Evolutionary conservation across 768 basidiomycete genomes (phyloP).

Genomic region (Hebeloma cylindrosporum): DNA sequence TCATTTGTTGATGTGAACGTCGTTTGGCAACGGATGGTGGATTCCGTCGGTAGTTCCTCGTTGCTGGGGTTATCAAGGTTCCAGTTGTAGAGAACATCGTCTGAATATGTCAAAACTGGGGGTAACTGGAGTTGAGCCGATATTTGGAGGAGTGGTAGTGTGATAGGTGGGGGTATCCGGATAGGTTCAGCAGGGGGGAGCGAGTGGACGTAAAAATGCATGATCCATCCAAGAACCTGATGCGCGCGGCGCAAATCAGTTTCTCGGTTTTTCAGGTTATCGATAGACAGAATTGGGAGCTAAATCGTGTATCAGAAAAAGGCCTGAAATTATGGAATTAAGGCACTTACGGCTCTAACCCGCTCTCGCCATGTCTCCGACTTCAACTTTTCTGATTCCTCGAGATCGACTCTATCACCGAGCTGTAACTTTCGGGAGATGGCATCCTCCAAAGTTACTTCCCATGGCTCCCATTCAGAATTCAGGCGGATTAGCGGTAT

Average conservation of each 20-base stretch:
- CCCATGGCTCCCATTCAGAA: constrained; percentile 61
- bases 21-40: constrained; percentile 64
- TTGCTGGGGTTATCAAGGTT: constrained; percentile 33
- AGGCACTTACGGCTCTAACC: constrained; percentile 42
- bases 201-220: constrained; percentile 79
- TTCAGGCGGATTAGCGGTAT: constrained; percentile 65
- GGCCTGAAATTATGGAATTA: constrained; percentile 2
- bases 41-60: constrained; percentile 44
- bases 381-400: constrained; percentile 31
- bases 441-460: constrained; percentile 43
- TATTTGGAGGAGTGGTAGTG: constrained; percentile 74
- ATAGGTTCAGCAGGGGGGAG: constrained; percentile 50
- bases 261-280: constrained; percentile 48
- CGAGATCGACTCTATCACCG: constrained; percentile 47
- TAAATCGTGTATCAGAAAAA: constrained; percentile 22
- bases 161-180: constrained; percentile 66
- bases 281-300: constrained; percentile 54
- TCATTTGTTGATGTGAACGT: constrained; percentile 78
- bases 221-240: constrained; percentile 67
- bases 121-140: constrained; percentile 75
- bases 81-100: constrained; percentile 92
- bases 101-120: constrained; percentile 87
- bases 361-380: constrained; percentile 48
- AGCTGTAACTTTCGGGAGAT: constrained; percentile 45
- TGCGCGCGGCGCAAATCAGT: constrained; percentile 68